Evolutionary conservation across 176 grass and related monocot species (phyloP), one percentile per base, ranked within the genome.

Genomic region (Cymbopogon citratus): DNA sequence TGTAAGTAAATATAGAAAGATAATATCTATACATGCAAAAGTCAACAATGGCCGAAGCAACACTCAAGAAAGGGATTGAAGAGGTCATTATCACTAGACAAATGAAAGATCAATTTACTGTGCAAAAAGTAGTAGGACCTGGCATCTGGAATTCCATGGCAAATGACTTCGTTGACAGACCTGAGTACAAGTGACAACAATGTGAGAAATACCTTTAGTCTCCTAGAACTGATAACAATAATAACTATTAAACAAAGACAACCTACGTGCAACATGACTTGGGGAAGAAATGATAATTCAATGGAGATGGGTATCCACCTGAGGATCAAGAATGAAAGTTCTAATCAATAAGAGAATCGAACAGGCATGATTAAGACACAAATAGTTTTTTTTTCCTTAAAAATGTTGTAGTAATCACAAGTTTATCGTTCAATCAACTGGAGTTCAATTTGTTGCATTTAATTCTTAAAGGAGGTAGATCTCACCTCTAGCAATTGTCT

Each of bases 251-350:
- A 73, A 23, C 64, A 86, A 89, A 92, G 85, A 87, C 56, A 87
- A 88, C 92, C 49, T 93, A 33, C 93, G 96, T 99, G 92, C 92
- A 99, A 79, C 96, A 99, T 83, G 96, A 99, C 78, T 99, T 99
- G 5, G 93, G 96, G 80, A 95, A 99, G 83, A 99, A 99, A 87
- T 95, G 87, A 70, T 99, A 99, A 77, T 99, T 95, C 78, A 99
- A 84, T 71, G 93, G 89, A 35, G 96, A 99, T n/a, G 96, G 96
- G 41, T 99, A 99, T 88, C 86, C 96, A 84, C 96, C 93, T 99
- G 88, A 74, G 61, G 80, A 91, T 45, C 71, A 80, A 77, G 28
- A 72, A 83, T 70, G 73, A 15, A 86, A 54, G 75, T 73, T 79
- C 38, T 25, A 52, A 40, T 80, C 44, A 75, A 41, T 36, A 72